Conservation (phyloP, 108 stramenopile species). For the Discostella stelligeroides region DNA sequence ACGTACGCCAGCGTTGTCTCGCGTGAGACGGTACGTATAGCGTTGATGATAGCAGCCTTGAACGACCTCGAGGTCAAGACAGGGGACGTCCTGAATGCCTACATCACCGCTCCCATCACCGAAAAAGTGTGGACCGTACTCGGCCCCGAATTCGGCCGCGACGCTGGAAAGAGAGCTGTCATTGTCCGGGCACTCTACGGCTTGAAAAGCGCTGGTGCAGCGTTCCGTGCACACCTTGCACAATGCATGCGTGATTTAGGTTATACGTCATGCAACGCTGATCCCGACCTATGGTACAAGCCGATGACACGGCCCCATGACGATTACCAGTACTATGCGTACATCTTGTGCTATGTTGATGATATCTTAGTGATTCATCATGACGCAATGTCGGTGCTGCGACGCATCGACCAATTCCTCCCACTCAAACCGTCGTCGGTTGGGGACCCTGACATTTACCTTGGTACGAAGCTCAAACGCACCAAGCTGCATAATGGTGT, state of each 20-base stretch:
- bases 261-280: slow-evolving; percentile 21
- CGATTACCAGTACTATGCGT: slow-evolving; percentile 38
- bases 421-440: slow-evolving; percentile 21
- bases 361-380: slow-evolving; percentile 31
- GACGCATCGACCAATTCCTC: slow-evolving; percentile 2
- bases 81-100: too few species aligned
- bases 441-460: too few species aligned
- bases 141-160: too few species aligned
- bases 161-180: slow-evolving; percentile 3
- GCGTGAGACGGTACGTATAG: slow-evolving; percentile 54
- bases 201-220: too few species aligned
- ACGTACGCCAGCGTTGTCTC: too few species aligned
- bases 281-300: slow-evolving; percentile 52
- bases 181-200: slow-evolving; percentile 48
- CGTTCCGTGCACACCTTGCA: slow-evolving; percentile 15
- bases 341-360: too few species aligned
- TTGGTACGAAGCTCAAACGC: slow-evolving; percentile 39
- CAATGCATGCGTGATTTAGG: slow-evolving; percentile 39
- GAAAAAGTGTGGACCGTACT: too few species aligned
- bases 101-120: too few species aligned
- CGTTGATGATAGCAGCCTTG: slow-evolving; percentile 53
- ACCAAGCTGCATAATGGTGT: too few species aligned
- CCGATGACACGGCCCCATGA: not conserved
- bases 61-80: slow-evolving; percentile 26
- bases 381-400: slow-evolving; percentile 15